Base-by-base conservation (phyloP, 2,329 filamentous ascomycete genomes). In the Niveomyces coronatus region DNA sequence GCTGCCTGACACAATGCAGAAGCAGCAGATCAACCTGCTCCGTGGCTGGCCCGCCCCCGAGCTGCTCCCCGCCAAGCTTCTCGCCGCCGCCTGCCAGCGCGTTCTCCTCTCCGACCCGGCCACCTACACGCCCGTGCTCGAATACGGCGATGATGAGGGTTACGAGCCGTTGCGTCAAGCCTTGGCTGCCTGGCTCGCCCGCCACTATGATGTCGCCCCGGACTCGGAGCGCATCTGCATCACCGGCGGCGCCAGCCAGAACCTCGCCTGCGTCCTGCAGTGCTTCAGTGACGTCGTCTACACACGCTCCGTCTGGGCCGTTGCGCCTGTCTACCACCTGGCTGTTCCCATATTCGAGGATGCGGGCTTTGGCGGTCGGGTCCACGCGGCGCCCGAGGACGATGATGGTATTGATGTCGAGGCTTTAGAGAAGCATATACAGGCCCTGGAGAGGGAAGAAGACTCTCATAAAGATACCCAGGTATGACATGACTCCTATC, bases 271-370 rank as follows among this genome's bases (percentile, higher is more conserved):
- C 51, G 63, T 94, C 4, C 62, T 94, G 35, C 76, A 82, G 56
- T 82, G 82, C 20, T 94, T 82, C 53, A 83, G 85, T 0, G 88
- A 94, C 55, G 82, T 85, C 1, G 59, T 67, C 3, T 81, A 79
- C 51, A 94, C 88, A 1, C 67, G 72, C 31, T 76, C 76, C 47
- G 68, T 94, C 9, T 94, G 85, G 82, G 73, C 88, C 58, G 76
- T 87, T 2, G 77, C 82, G 15, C 88, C 88, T 4, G 82, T 81
- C 32, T 94, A 94, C 54, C 83, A 85, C 58, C 67, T 94, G n/a
- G 83, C 79, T 0, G 87, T 83, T 51, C 71, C 79, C n/a, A 84
- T 94, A 40, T 87, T 94, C 51, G 78, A 83, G 41, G 88, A 95
- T 58, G 69, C 79, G 5, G 82, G 85, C 1, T 86, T 94, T 47